Base-by-base conservation (phyloP, 2,329 filamentous ascomycete species). In the Hypomyces perniciosus region DNA sequence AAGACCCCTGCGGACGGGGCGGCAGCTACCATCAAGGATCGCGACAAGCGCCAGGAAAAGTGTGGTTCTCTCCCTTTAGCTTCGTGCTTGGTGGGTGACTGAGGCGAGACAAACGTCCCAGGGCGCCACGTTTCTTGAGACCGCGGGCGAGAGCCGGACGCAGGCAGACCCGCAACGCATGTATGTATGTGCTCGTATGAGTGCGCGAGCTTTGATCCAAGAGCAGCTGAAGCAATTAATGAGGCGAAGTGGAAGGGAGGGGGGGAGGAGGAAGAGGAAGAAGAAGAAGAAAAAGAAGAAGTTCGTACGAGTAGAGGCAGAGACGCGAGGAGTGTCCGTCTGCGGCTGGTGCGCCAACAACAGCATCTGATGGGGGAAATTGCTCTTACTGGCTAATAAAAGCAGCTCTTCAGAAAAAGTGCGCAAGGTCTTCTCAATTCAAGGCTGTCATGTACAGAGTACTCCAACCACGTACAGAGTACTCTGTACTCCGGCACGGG, bases 1-100 rank as follows among this genome's bases (percentile, higher is more conserved):
- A 26, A 41, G 9, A 8, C 46, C 37, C 46, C 46, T 43, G 37
- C 31, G 28, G n/a, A 30, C 46, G 29, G 35, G 12, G 39, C 46
- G 46, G 46, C 46, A 34, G 29, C 46, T 48, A 48, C 38, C 31
- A 55, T 53, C 48, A 50, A 44, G 51, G 44, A 50, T 53, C 51
- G 55, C 45, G 44, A 47, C 55, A 54, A 44, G 54, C 47, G 50
- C 48, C 44, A 51, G 49, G 48, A 49, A 53, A 39, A 45, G 48
- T 43, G n/a, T 41, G 48, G 49, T 51, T 20, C 48, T 26, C 44
- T 53, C 46, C 46, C 40, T 45, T 52, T 33, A 40, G 28, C 30
- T 33, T 27, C 29, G 20, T 31, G 46, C 31, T 48, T 38, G 46
- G 20, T 48, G 38, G 30, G 13, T n/a, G 33, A 46, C 31, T 35